phyloP scores from a whole-genome alignment of 1,139 yeast genomes.

The Hemisphaericaspora subhashii region DNA sequence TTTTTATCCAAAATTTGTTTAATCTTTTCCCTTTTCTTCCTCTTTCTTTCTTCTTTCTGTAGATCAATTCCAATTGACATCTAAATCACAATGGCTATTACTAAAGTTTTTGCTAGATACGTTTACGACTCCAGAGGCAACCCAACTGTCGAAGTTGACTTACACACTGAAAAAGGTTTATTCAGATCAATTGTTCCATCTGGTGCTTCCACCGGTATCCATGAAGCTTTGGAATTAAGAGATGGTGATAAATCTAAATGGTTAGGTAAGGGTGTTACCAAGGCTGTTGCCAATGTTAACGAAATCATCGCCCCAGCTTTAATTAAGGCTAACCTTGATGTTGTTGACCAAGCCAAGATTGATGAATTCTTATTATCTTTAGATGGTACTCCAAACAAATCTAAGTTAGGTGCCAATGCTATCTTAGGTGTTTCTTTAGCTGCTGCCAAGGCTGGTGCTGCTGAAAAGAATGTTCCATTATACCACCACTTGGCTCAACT shows the following conservation, averaged over 20 bases:
- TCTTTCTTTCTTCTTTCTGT: conserved; percentile 10
- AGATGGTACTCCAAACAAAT: conserved; percentile 93
- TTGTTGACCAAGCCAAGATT: conserved; percentile 73
- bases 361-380: conserved; percentile 76
- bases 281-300: conserved; percentile 92
- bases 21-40: conserved; percentile 12
- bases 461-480: conserved; percentile 82
- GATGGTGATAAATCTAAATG: conserved; percentile 92
- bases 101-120: conserved; percentile 81
- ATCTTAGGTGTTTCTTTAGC: conserved; percentile 93
- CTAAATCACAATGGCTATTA: conserved; percentile 31
- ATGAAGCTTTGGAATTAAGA: conserved; percentile 94
- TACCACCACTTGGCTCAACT: conserved; percentile 81
- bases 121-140: conserved; percentile 98
- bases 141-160: conserved; percentile 96
- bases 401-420: conserved; percentile 95
- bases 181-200: conserved; percentile 96
- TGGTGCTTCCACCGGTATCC: conserved; percentile 95
- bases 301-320: conserved; percentile 87
- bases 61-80: conserved; percentile 11
- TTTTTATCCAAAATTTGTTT: too few species aligned
- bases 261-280: conserved; percentile 93
- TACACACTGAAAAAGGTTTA: conserved; percentile 80
- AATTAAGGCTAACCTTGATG: conserved; percentile 68
- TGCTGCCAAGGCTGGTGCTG: conserved; percentile 93